Evolutionary conservation across 2,329 filamentous ascomycete species (phyloP), one percentile per base, ranked within the genome.

Genomic region (Aspergillus ochraceoroseus): DNA sequence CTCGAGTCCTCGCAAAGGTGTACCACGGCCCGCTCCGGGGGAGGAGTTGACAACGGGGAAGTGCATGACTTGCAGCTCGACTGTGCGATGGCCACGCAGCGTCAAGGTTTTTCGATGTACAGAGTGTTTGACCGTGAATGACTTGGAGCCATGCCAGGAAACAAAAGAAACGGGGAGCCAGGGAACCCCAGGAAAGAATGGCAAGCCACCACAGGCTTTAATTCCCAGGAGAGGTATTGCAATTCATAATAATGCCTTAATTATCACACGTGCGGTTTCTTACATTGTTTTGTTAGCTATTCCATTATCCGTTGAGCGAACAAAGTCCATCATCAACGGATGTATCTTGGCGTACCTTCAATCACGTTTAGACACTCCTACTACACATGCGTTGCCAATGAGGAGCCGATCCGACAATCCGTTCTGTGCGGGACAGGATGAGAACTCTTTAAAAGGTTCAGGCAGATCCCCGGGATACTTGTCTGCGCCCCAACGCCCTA

Each of bases 21-120:
- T 43, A 37, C 32, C 48, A 15, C 55, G 54, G 26, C 48, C 57
- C 38, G 61, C 64, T n/a, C 58, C 67, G 13, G 70, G 72, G 49
- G 78, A 74, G 51, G 79, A 86, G 51, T 77, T 83, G 55, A 71
- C 73, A 18, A 82, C 79, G 20, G 84, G 86, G 14, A 81, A 79
- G 53, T 95, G 88, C 61, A 88, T 90, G 77, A 89, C 87, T 22
- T 95, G 88, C 63, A 85, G 83, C 54, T 84, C 83, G 39, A 77
- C 81, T 41, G 82, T 94, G 49, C 76, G 83, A 41, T 94, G 87
- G 82, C 87, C 87, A 2, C 77, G 75, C 47, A 77, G 82, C 38
- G 66, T 88, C 46, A 76, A 76, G 23, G 77, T 83, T 25, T 94
- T 92, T 63, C 77, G 87, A 53, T 95, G 88, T 63, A 84, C 85